These are phyloP conservation scores for Dichotomopilus funicola DNA, from an alignment of 2,329 filamentous ascomycete species.

Conservation along the genomic window DNA sequence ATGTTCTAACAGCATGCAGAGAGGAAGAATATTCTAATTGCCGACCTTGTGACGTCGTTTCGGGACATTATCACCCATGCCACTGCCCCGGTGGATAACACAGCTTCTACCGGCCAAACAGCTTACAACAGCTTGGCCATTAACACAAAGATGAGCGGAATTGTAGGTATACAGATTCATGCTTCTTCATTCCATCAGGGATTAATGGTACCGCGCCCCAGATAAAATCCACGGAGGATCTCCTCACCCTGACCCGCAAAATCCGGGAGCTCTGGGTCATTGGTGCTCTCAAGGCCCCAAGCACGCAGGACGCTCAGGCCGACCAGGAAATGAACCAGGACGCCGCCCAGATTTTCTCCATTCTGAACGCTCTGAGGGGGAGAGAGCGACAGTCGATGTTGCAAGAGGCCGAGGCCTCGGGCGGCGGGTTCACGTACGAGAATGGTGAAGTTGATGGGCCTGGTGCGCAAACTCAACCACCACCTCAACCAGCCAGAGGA, in stretches of 20 bases:
- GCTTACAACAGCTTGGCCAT: slow-evolving; percentile 36
- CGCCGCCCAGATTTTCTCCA: slow-evolving; percentile 31
- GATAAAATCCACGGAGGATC: slow-evolving; percentile 38
- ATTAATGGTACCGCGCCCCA: slow-evolving; percentile 14
- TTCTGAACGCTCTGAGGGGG: slow-evolving; percentile 29
- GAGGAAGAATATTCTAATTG: slow-evolving; percentile 39
- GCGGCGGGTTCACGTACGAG: slow-evolving; percentile 1
- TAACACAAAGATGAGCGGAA: slow-evolving; percentile 32
- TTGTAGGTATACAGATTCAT: slow-evolving; percentile 26
- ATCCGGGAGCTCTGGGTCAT: slow-evolving; percentile 46
- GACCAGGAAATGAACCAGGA: slow-evolving; percentile 30
- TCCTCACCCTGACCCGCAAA: slow-evolving; percentile 41
- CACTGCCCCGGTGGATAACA: slow-evolving; percentile 30
- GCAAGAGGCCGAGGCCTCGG: not conserved
- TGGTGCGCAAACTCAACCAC: not conserved
- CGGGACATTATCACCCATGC: slow-evolving; percentile 36
- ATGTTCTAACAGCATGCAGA: slow-evolving; percentile 29
- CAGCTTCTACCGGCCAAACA: slow-evolving; percentile 33
- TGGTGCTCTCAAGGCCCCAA: slow-evolving; percentile 39
- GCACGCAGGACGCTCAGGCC: slow-evolving; percentile 35
- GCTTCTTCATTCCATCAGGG: not conserved
- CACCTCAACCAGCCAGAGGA: not conserved
- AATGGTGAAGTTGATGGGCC: not conserved
- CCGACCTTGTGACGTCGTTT: slow-evolving; percentile 39
- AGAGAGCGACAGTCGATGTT: slow-evolving; percentile 21